These are phyloP conservation scores for Spencermartinsiella ligniputridi DNA, from an alignment of 1,139 yeast genomes.

Conservation along the genomic window DNA sequence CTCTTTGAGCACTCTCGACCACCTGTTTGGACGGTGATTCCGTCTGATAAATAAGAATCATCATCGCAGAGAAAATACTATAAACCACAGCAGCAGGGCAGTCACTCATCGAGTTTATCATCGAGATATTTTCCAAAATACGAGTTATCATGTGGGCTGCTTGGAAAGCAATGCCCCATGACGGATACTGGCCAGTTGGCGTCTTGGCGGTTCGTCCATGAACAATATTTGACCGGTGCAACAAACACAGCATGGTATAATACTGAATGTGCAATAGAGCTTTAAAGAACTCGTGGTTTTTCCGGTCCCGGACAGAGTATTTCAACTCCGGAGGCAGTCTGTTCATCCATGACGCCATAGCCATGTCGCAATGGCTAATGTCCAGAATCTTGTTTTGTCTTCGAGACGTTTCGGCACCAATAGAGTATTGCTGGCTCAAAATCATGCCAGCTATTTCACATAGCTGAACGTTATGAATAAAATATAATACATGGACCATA, in stretches of 20 bases:
- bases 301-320: conserved; percentile 54
- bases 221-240: conserved; percentile 62
- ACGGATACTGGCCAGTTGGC: conserved; percentile 58
- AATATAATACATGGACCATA: conserved; percentile 49
- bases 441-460: conserved; percentile 74
- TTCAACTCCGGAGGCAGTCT: conserved; percentile 61
- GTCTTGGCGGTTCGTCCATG: conserved; percentile 27
- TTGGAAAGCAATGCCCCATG: conserved; percentile 83
- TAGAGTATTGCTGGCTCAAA: conserved; percentile 66
- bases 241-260: conserved; percentile 64
- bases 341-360: conserved; percentile 76
- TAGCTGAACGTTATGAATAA: conserved; percentile 61
- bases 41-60: conserved; percentile 71
- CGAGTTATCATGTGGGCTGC: conserved; percentile 78
- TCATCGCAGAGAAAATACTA: conserved; percentile 60
- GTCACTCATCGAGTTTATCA: conserved; percentile 47
- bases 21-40: conserved; percentile 56
- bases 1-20: conserved; percentile 56
- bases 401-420: conserved; percentile 57
- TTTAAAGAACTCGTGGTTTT: conserved; percentile 50
- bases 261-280: conserved; percentile 67
- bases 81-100: conserved; percentile 55
- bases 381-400: conserved; percentile 47
- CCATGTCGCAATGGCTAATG: conserved; percentile 69
- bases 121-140: conserved; percentile 56